phyloP scores from a whole-genome alignment of 1,284 basidiomycete genomes.

The Cronartium quercuum region DNA sequence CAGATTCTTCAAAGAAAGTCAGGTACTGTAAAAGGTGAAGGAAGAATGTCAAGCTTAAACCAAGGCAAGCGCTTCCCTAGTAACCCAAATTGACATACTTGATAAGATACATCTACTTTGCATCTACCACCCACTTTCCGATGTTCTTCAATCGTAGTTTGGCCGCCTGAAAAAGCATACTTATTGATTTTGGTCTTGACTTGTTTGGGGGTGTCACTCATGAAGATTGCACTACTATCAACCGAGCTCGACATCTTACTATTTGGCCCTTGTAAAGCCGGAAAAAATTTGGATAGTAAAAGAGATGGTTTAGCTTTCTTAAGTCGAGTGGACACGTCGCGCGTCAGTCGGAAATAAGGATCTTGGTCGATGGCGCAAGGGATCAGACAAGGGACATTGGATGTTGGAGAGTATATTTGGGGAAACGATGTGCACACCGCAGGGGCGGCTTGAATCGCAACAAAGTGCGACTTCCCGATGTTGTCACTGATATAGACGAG shows the following conservation, averaged over 20 bases:
- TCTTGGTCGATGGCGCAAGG: conserved; percentile 97
- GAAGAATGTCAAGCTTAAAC: not conserved
- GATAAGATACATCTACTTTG: conserved; percentile 92
- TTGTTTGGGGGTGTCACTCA: conserved; percentile 85
- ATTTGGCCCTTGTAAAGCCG: conserved; percentile 91
- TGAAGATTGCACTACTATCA: conserved; percentile 82
- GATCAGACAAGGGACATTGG: conserved; percentile 85
- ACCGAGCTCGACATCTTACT: conserved; percentile 98
- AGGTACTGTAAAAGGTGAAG: conserved; percentile 7
- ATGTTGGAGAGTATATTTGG: conserved; percentile 81
- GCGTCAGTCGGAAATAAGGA: conserved; percentile 79
- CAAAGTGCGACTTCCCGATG: conserved; percentile 96
- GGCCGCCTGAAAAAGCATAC: conserved; percentile 52
- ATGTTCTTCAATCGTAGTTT: conserved; percentile 90
- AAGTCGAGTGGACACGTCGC: conserved; percentile 86
- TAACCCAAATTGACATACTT: conserved; percentile 48
- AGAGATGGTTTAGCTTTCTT: conserved; percentile 85
- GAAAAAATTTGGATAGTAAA: conserved; percentile 95
- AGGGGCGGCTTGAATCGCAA: conserved; percentile 91
- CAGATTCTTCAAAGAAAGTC: conserved; percentile 29
- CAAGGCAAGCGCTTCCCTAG: not conserved
- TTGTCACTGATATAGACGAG: conserved; percentile 68
- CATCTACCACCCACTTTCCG: conserved; percentile 79
- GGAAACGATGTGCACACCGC: conserved; percentile 98
- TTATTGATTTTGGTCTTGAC: conserved; percentile 98